These are phyloP conservation scores for Candida nonsorbophila DNA, from an alignment of 805 yeast genomes.

Conservation along the genomic window DNA sequence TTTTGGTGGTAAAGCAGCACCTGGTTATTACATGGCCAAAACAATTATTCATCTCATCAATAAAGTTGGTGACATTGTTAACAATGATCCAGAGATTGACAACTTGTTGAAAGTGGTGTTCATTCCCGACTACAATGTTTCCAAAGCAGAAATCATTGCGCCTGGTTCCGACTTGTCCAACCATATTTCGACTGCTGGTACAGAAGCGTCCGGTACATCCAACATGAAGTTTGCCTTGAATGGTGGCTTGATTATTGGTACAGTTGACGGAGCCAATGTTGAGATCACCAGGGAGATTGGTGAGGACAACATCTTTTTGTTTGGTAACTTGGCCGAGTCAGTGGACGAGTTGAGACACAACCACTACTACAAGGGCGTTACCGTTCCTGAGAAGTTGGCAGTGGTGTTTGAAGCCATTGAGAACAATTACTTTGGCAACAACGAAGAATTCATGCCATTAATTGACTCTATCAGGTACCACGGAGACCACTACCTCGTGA, in stretches of 20 bases:
- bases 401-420: conserved; percentile 65
- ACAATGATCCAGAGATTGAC: conserved; percentile 68
- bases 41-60: conserved; percentile 81
- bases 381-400: conserved; percentile 54
- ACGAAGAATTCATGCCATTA: conserved; percentile 59
- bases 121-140: conserved; percentile 88
- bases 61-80: conserved; percentile 74
- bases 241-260: conserved; percentile 92
- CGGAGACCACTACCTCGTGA: conserved; percentile 83
- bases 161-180: conserved; percentile 90
- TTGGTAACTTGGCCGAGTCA: conserved; percentile 85
- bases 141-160: conserved; percentile 85
- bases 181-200: conserved; percentile 95
- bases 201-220: conserved; percentile 94
- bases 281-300: conserved; percentile 93
- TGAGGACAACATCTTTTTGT: conserved; percentile 85
- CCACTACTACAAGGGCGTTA: conserved; percentile 58
- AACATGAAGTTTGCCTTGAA: conserved; percentile 93
- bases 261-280: conserved; percentile 95
- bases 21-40: conserved; percentile 96
- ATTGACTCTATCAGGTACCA: conserved; percentile 65
- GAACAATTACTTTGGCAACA: conserved; percentile 66
- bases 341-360: conserved; percentile 80
- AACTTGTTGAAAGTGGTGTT: conserved; percentile 81
- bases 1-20: conserved; percentile 95